These are phyloP conservation scores for Penicillium corylophilum DNA, from an alignment of 2,329 filamentous ascomycete genomes.

Conservation along the genomic window DNA sequence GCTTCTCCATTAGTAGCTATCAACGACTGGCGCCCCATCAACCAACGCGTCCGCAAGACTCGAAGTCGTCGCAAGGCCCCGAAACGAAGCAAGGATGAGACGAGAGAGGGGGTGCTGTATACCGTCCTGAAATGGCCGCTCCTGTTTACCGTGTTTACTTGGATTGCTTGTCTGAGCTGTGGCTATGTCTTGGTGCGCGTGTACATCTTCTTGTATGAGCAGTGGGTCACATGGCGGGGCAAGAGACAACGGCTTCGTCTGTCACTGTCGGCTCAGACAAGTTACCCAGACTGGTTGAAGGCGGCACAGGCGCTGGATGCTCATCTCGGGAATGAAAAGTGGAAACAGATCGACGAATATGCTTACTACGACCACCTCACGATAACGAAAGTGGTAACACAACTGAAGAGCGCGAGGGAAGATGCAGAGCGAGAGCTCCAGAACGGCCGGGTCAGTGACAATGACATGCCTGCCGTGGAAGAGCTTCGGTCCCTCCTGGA, in stretches of 20 bases:
- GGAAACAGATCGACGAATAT: slow-evolving; percentile 56
- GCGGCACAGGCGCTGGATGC: slow-evolving; percentile 76
- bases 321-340: slow-evolving; percentile 68
- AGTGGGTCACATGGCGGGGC: slow-evolving; percentile 86
- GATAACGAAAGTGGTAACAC: slow-evolving; percentile 71
- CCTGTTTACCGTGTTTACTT: slow-evolving; percentile 73
- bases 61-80: slow-evolving; percentile 45
- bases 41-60: slow-evolving; percentile 62
- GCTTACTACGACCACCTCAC: slow-evolving; percentile 87
- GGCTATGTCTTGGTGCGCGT: slow-evolving; percentile 78
- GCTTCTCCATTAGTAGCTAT: slow-evolving; percentile 76
- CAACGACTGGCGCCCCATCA: slow-evolving; percentile 93
- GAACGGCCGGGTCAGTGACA: slow-evolving; percentile 19
- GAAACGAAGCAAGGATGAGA: slow-evolving; percentile 76
- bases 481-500: slow-evolving; percentile 77
- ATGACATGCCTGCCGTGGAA: slow-evolving; percentile 59
- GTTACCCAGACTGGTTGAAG: slow-evolving; percentile 79
- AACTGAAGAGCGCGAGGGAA: slow-evolving; percentile 57
- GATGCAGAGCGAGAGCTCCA: slow-evolving; percentile 42
- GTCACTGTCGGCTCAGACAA: slow-evolving; percentile 68
- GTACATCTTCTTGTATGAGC: slow-evolving; percentile 92
- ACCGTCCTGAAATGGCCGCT: slow-evolving; percentile 89
- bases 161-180: slow-evolving; percentile 71
- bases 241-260: slow-evolving; percentile 68
- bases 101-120: slow-evolving; percentile 89